Conservation (phyloP, 2,329 filamentous ascomycete genomes). For the Colletotrichum sublineola region DNA sequence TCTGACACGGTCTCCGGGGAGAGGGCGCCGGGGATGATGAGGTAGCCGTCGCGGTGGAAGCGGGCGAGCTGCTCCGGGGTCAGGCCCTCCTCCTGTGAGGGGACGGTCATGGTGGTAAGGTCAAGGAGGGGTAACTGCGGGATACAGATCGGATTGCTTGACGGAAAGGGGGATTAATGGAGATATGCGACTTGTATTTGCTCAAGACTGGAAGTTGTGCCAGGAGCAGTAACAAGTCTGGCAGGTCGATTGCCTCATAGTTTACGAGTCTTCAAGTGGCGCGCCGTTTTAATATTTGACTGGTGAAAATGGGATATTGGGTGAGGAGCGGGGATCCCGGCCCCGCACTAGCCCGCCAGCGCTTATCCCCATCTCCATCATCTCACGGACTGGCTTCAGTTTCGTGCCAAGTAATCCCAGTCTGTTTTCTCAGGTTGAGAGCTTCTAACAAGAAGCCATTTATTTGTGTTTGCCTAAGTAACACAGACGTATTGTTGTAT, state of each 20-base stretch:
- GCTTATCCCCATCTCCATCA: constrained; percentile 27
- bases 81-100: constrained; percentile 64
- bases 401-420: not conserved
- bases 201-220: not conserved
- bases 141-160: not conserved
- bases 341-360: constrained; percentile 30
- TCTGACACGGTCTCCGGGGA: constrained; percentile 72
- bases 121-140: not conserved
- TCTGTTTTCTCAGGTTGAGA: too few relatives aligned
- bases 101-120: constrained; percentile 17
- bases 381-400: constrained; percentile 20
- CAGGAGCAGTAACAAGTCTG: not conserved
- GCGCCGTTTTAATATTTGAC: constrained; percentile 12
- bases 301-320: not conserved
- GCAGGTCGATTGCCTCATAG: not conserved
- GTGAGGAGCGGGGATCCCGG: constrained; percentile 30
- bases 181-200: not conserved
- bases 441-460: not conserved
- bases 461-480: constrained; percentile 11
- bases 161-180: too few relatives aligned
- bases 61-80: constrained; percentile 76
- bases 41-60: constrained; percentile 89
- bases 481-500: constrained; percentile 9
- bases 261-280: constrained; percentile 9
- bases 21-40: constrained; percentile 86